These are phyloP conservation scores for Pachysolen tannophilus DNA, from an alignment of 805 yeast species.

Conservation along the genomic window DNA sequence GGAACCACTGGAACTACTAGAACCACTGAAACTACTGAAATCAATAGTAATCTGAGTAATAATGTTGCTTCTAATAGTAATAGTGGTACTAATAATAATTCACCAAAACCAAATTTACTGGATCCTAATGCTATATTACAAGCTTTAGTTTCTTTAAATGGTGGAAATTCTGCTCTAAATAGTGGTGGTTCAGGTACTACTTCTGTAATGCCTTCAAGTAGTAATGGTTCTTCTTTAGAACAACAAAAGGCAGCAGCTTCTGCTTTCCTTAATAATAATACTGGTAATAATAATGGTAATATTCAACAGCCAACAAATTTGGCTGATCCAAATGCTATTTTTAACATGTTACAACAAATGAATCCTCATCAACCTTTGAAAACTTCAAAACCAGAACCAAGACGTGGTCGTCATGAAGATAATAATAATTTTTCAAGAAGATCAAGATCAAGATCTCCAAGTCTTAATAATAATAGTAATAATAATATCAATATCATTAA, in stretches of 20 bases:
- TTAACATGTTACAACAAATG: constrained; percentile 49
- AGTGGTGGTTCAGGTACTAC: constrained; percentile 13
- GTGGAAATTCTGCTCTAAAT: constrained; percentile 23
- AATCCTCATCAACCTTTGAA: constrained; percentile 19
- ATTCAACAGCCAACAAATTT: constrained; percentile 11
- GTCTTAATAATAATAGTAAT: constrained; percentile 1
- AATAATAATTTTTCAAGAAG: constrained; percentile 32
- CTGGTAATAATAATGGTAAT: constrained; percentile 11
- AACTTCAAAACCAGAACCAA: constrained; percentile 7
- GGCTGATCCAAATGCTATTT: constrained; percentile 33
- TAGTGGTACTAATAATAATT: background rate
- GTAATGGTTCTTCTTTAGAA: constrained; percentile 4
- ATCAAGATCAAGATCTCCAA: constrained; percentile 49
- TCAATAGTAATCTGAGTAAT: constrained; percentile 6
- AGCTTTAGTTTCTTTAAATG: constrained; percentile 45
- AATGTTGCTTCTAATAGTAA: constrained; percentile 9
- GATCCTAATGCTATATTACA: constrained; percentile 61
- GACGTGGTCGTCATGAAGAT: constrained; percentile 11
- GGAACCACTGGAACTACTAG: constrained; percentile 4
- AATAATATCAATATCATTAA: constrained; percentile 10
- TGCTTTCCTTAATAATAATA: constrained; percentile 2
- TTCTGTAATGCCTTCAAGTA: constrained; percentile 6
- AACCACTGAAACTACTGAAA: constrained; percentile 11
- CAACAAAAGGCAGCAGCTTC: constrained; percentile 8
- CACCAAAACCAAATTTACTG: constrained; percentile 16